Percentiles rank a stretch among this genome's conserved stretches.
Evolutionary conservation across 441 rosid species (phyloP).

Genomic region (Flueggea neowawraea): DNA sequence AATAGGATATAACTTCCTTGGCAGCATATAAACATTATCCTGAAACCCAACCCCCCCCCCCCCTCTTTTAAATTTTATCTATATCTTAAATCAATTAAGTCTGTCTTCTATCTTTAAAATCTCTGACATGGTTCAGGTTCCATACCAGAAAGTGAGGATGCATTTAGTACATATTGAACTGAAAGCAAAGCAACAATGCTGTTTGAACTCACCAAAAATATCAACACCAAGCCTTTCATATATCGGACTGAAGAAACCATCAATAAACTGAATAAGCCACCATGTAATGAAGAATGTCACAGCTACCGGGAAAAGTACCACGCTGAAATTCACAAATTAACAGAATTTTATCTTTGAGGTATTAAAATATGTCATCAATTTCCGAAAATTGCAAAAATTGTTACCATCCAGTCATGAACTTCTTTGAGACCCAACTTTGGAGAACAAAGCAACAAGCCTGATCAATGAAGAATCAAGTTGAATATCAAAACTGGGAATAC

Average conservation of each 20-base stretch:
- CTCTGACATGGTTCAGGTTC: no score
- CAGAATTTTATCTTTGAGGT: slow-evolving; percentile 19
- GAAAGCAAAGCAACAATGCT: background rate
- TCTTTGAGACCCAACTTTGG: slow-evolving; percentile 94
- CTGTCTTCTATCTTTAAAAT: no score
- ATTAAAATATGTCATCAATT: slow-evolving; percentile 5
- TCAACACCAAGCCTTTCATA: slow-evolving; percentile 85
- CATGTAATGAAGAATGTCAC: slow-evolving; percentile 94
- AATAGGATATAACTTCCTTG: no score
- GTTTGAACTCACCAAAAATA: slow-evolving; percentile 60
- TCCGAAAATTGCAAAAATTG: slow-evolving; percentile 8
- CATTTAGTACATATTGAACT: background rate
- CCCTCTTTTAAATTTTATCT: no score
- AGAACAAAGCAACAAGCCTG: slow-evolving; percentile 92
- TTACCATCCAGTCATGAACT: slow-evolving; percentile 99
- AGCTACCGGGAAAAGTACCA: slow-evolving; percentile 90
- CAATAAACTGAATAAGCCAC: slow-evolving; percentile 98
- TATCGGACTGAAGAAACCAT: slow-evolving; percentile 93
- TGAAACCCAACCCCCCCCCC: no score
- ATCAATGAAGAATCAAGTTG: slow-evolving; percentile 9
- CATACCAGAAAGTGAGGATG: no score
- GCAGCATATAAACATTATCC: no score
- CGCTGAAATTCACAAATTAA: slow-evolving; percentile 51
- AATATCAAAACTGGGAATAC: background rate
- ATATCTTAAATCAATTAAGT: no score